Evolutionary conservation across 768 basidiomycete species (phyloP).

Genomic region (Amanita exitialis): DNA sequence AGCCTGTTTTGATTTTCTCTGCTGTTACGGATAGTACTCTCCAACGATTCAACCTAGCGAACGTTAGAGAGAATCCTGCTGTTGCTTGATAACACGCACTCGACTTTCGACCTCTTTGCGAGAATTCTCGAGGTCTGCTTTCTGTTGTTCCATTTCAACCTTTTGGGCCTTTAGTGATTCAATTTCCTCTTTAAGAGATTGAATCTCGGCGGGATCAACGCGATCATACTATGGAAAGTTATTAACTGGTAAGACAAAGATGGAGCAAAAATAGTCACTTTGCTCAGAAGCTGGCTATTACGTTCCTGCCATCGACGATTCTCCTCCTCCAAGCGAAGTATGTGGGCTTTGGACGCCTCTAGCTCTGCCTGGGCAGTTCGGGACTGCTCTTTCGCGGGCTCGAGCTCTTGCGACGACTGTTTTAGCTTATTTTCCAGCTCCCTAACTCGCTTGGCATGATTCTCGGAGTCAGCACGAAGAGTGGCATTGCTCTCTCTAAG

Average conservation of each 20-base stretch:
- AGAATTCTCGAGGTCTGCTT: constrained; percentile 10
- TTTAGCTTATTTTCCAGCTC: constrained; percentile 60
- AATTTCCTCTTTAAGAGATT: constrained; percentile 68
- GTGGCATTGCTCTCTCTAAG: constrained; percentile 85
- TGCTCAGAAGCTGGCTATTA: constrained; percentile 69
- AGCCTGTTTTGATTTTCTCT: constrained; percentile 20
- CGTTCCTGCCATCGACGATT: constrained; percentile 78
- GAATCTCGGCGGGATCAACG: constrained; percentile 78
- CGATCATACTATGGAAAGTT: constrained; percentile 59
- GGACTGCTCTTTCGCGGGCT: constrained; percentile 66
- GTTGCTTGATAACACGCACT: constrained; percentile 15
- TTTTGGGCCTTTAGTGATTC: constrained; percentile 36
- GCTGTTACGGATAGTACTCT: constrained; percentile 29
- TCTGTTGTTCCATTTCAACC: constrained; percentile 20
- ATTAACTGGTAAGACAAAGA: background rate
- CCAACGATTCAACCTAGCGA: constrained; percentile 30
- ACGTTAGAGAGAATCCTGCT: background rate
- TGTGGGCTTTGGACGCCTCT: constrained; percentile 56
- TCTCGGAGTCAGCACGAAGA: constrained; percentile 67
- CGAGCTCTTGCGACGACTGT: constrained; percentile 48
- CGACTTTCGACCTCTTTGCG: constrained; percentile 21
- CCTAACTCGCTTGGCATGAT: constrained; percentile 54
- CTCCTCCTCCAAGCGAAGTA: constrained; percentile 66
- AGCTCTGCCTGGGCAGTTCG: constrained; percentile 62
- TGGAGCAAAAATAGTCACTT: constrained; percentile 32